Base-by-base conservation (phyloP, 179 eudicot genomes). In the Sideroxylon spinosum region DNA sequence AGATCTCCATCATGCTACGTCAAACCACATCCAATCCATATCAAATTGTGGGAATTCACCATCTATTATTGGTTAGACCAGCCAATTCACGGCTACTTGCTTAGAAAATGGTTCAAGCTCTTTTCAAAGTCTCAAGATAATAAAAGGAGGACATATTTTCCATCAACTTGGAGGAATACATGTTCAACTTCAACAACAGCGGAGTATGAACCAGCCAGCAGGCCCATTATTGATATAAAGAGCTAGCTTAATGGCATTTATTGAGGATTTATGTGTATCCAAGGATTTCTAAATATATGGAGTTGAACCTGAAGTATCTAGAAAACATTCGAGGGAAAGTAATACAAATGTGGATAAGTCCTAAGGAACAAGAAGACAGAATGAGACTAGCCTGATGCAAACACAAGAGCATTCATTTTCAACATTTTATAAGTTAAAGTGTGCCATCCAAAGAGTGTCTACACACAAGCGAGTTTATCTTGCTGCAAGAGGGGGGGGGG, bases 151-250 rank as follows among this genome's bases (percentile, higher is more conserved):
- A 12, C n/a, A 44, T 68, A 23, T 44, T 68, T 46, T 12, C 72
- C 52, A 17, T 32, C 48, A 67, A n/a, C 26, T 68, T 59, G 25
- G 63, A 20, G 72, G 55, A 68, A 68, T 68, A 46, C 11, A 7
- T 68, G 23, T 50, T 14, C 23, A 68, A 68, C 71, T 19, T 37
- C 71, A 68, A 68, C 50, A 37, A 67, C 50, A 37, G 44, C 44
- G 4, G 44, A 37, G 44, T 37, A 37, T 37, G 44, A 37, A 37
- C 44, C 44, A 37, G 5, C 44, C 44, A 0, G 44, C 44, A 37
- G 5, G 44, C 44, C 44, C 44, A 37, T 37, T 37, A 37, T 37
- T 37, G 6, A 37, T 57, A n/a, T 19, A 57, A 19, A 57, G 44
- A 20, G 52, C 50, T 6, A 44, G 71, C 29, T 68, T 37, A 9